phyloP scores from a whole-genome alignment of 1,139 yeast species.

The Candida sanyaensis region DNA sequence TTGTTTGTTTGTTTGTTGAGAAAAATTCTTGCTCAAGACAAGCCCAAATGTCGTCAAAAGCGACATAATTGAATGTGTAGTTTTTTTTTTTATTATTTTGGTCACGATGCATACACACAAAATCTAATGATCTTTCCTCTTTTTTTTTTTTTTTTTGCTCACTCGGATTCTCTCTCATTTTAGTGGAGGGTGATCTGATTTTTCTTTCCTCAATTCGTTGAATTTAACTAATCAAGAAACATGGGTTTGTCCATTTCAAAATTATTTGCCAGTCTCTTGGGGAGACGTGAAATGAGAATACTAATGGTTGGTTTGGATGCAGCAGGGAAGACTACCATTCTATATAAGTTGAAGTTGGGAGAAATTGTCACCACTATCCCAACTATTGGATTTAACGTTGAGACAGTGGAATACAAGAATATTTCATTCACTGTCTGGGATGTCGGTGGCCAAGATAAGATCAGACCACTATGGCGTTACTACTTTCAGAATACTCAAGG shows the following conservation, averaged over 20 bases:
- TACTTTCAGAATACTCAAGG: constrained; percentile 44
- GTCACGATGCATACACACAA: constrained; percentile 3
- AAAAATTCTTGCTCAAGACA: not conserved
- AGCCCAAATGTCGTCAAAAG: not conserved
- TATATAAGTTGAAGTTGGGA: constrained; percentile 40
- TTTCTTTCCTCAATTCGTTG: not conserved
- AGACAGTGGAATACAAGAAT: constrained; percentile 41
- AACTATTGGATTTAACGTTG: constrained; percentile 42
- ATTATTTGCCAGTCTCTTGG: constrained; percentile 34
- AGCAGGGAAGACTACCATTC: constrained; percentile 43
- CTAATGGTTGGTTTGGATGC: constrained; percentile 45
- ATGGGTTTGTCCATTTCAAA: constrained; percentile 38
- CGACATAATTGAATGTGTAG: not conserved
- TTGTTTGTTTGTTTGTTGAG: constrained; percentile 23
- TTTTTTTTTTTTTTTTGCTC: not conserved
- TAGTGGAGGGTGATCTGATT: not conserved
- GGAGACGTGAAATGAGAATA: constrained; percentile 42
- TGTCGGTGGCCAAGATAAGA: constrained; percentile 45
- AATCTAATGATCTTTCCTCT: constrained; percentile 37
- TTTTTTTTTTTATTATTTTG: constrained; percentile 18
- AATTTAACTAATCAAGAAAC: not conserved
- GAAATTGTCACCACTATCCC: constrained; percentile 43
- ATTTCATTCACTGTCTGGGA: constrained; percentile 44
- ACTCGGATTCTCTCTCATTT: no score
- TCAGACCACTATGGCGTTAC: constrained; percentile 44